A percentile compares a stretch with the other conserved stretches of the same genome.
These are phyloP conservation scores for Cercospora zeina DNA, from an alignment of 2,329 filamentous ascomycete species.

Conservation along the genomic window DNA sequence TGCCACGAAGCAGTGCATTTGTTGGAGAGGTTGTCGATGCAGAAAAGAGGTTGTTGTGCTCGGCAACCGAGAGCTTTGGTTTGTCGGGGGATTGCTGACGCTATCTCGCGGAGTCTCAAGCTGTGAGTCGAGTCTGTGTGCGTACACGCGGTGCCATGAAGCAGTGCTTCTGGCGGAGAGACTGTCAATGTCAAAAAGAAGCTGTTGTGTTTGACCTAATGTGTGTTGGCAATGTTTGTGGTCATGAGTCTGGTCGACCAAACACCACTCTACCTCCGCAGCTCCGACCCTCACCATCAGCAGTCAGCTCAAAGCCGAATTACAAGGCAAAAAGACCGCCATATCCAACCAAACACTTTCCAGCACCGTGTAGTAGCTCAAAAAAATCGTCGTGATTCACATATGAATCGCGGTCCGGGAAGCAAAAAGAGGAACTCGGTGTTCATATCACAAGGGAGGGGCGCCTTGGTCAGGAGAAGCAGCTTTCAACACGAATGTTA, in stretches of 20 bases:
- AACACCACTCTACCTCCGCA: not conserved
- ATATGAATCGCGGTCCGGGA: conserved; percentile 2
- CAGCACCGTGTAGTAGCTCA: not conserved
- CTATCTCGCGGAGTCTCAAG: not conserved
- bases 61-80: not conserved
- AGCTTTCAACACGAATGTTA: not conserved
- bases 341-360: conserved; percentile 9
- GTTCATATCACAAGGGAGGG: conserved; percentile 8
- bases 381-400: not conserved
- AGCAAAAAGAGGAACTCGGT: conserved; percentile 8
- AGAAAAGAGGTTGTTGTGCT: not conserved
- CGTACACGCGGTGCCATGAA: not conserved
- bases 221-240: not conserved
- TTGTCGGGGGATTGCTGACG: not conserved
- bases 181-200: not conserved
- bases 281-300: not conserved
- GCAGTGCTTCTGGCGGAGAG: not conserved
- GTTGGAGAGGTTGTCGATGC: not conserved
- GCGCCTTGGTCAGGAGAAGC: not conserved
- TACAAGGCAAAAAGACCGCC: not conserved
- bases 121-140: not conserved
- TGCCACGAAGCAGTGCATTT: not conserved
- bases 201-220: not conserved
- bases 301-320: conserved; percentile 1
- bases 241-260: not conserved